Evolutionary conservation across 1,284 basidiomycete genomes (phyloP), one percentile per base, ranked within the genome.

Genomic region (Paramarasmius palmivorus): DNA sequence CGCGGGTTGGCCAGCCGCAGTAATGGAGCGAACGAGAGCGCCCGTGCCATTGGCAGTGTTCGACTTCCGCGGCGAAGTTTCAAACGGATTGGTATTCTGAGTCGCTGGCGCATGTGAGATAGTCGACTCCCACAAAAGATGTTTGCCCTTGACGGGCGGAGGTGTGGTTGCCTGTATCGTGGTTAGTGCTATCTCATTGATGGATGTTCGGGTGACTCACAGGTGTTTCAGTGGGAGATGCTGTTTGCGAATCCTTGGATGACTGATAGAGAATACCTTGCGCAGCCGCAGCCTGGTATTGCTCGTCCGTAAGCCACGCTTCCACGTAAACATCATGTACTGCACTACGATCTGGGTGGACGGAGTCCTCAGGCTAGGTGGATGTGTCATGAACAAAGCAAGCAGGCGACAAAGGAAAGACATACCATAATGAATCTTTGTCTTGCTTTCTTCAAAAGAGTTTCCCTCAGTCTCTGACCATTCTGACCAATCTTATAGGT

Each of bases 301-400:
- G 83, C 52, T 84, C 86, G 48, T 92, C 90, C 6, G 83, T 83
- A 47, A 89, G 74, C 90, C 90, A 92, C 23, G 74, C 78, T 65
- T 91, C 88, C 14, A 91, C 77, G 58, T 80, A 84, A 29, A 91
- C 81, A 55, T 88, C 81, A 17, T 89, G 69, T 55, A 83, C 80
- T 14, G 77, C 81, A 55, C 79, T 71, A 45, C 81, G 79, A 66
- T 92, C 89, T 2, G 86, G 86, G 65, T 92, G 90, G 52, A 82
- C 74, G 15, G 89, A 91, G 63, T 92, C 89, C 53, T 78, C 71
- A 2, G 89, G 89, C 90, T 92, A 58, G 26, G 53, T 54, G 48
- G 38, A 58, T 4, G 50, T 25, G 25, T 38, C n/a, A 9, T 58
- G 45, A 35, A 47, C 23, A 36, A 47, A 42, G 49, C 46, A 25